Percentiles rank a stretch among this genome's conserved stretches.
These are phyloP conservation scores for Paramecium biaurelia DNA, from an alignment of 73 alveolate species.

Conservation along the genomic window DNA sequence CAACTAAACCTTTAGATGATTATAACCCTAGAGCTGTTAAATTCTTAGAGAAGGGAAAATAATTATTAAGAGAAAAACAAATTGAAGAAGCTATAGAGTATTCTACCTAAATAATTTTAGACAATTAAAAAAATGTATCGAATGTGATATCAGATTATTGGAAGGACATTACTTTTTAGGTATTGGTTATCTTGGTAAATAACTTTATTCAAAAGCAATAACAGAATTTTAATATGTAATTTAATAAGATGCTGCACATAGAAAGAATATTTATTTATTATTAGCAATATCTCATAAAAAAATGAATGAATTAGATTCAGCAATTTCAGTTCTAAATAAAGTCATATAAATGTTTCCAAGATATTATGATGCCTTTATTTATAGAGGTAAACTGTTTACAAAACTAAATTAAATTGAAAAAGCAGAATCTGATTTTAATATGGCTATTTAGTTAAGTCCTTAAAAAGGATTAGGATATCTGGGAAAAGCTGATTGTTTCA, in stretches of 20 bases:
- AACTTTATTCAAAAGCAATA: conserved; percentile 55
- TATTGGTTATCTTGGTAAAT: conserved; percentile 47
- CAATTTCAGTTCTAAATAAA: conserved; percentile 53
- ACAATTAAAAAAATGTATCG: conserved; percentile 48
- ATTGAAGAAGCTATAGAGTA: conserved; percentile 57
- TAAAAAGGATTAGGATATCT: conserved; percentile 67
- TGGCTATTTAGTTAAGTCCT: conserved; percentile 59
- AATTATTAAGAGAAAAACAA: conserved; percentile 50
- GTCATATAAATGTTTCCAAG: conserved; percentile 62
- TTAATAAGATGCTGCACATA: conserved; percentile 52
- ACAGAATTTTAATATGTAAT: conserved; percentile 56
- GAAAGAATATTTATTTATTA: conserved; percentile 50
- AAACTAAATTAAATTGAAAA: conserved; percentile 61
- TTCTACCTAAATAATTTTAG: background rate
- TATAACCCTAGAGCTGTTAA: conserved; percentile 49
- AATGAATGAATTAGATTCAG: conserved; percentile 49
- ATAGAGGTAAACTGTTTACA: conserved; percentile 63
- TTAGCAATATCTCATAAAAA: conserved; percentile 61
- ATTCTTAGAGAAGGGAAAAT: conserved; percentile 51
- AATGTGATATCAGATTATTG: conserved; percentile 39
- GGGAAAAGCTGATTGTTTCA: conserved; percentile 68
- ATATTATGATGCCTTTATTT: conserved; percentile 67
- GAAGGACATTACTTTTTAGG: conserved; percentile 60
- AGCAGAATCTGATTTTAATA: conserved; percentile 66
- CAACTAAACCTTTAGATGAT: background rate